A percentile compares a stretch with the other conserved stretches of the same genome.
phyloP scores from a whole-genome alignment of 2,329 filamentous ascomycete species.

The Teratosphaeria pseudoeucalypti region DNA sequence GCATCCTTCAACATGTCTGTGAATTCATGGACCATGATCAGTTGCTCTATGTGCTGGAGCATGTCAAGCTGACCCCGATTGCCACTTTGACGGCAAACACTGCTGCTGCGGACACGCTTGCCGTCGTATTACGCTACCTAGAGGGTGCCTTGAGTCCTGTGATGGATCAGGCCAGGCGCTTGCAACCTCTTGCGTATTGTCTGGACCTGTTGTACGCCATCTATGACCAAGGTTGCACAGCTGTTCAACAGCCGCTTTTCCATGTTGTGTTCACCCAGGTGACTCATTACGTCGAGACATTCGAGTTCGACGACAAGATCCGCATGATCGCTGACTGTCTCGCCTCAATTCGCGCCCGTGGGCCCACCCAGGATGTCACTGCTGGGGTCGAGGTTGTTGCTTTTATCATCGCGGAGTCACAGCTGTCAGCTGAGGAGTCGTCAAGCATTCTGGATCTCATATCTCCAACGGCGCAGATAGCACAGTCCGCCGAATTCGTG shows the following conservation, averaged over 20 bases:
- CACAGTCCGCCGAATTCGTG: slow-evolving; percentile 18
- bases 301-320: neutral
- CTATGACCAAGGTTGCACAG: neutral
- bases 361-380: slow-evolving; percentile 11
- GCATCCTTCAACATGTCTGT: slow-evolving; percentile 48
- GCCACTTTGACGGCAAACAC: slow-evolving; percentile 10
- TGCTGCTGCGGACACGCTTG: slow-evolving; percentile 15
- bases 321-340: neutral
- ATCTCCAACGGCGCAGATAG: slow-evolving; percentile 19
- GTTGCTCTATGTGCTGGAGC: slow-evolving; percentile 59
- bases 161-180: neutral
- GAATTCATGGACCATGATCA: slow-evolving; percentile 32
- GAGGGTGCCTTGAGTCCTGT: neutral
- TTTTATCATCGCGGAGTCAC: slow-evolving; percentile 8
- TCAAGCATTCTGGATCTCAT: slow-evolving; percentile 12
- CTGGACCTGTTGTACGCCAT: neutral
- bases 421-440: slow-evolving; percentile 7
- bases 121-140: slow-evolving; percentile 2
- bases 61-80: slow-evolving; percentile 44
- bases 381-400: slow-evolving; percentile 15
- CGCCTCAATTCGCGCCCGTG: slow-evolving; percentile 7
- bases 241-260: neutral
- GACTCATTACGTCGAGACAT: neutral
- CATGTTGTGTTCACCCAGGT: neutral
- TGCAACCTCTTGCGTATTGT: neutral